Evolutionary conservation across 1,284 basidiomycete species (phyloP).

Genomic region (Apiotrichum sp.): DNA sequence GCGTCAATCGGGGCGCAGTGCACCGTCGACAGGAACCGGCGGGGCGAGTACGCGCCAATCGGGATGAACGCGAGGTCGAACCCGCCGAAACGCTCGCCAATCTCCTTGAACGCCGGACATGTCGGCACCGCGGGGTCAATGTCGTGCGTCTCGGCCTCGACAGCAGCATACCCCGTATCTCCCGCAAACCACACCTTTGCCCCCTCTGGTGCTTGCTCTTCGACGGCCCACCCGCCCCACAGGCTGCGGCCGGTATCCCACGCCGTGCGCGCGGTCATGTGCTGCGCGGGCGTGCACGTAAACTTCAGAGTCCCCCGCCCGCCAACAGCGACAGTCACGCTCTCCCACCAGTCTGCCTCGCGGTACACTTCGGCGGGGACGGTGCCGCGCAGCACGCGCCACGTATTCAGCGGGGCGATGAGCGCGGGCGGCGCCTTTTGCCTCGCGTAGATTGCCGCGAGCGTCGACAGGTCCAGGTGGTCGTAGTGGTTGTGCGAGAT

Average conservation of each 20-base stretch:
- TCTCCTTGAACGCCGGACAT: conserved; percentile 27
- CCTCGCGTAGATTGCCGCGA: conserved; percentile 43
- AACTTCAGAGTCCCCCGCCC: conserved; percentile 30
- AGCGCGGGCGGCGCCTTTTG: conserved; percentile 47
- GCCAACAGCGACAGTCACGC: conserved; percentile 19
- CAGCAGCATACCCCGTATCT: conserved; percentile 53
- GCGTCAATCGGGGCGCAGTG: conserved; percentile 60
- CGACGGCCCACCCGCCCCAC: conserved; percentile 59
- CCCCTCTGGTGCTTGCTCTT: conserved; percentile 25
- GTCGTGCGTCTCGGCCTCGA: conserved; percentile 50
- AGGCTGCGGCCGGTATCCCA: conserved; percentile 55
- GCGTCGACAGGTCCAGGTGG: conserved; percentile 57
- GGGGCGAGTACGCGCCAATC: conserved; percentile 62
- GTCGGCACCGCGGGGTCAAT: conserved; percentile 47
- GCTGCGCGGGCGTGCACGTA: conserved; percentile 47
- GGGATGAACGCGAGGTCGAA: conserved; percentile 59
- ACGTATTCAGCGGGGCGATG: conserved; percentile 59
- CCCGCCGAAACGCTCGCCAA: conserved; percentile 50
- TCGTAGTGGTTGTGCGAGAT: conserved; percentile 64
- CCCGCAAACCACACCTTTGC: conserved; percentile 58
- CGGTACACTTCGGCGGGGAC: conserved; percentile 47
- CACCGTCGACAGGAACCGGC: conserved; percentile 55
- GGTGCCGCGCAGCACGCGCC: conserved; percentile 49
- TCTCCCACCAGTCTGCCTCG: conserved; percentile 67
- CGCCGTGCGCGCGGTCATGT: conserved; percentile 52